Base-by-base conservation (phyloP, 352 stramenopile genomes). In the Pythium coloratum region DNA sequence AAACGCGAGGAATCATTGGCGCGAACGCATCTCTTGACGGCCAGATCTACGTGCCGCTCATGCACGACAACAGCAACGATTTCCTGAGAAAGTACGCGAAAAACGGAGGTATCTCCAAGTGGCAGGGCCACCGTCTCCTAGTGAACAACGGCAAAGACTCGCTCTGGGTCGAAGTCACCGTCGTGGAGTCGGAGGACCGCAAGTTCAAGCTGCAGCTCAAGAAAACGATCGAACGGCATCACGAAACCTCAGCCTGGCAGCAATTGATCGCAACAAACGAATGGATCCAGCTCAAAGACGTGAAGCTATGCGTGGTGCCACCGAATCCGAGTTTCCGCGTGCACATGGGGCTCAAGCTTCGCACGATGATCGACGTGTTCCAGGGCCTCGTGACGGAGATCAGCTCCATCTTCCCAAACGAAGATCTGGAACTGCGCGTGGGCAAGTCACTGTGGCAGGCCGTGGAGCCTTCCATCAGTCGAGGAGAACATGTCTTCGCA, bases 101-200 rank as follows among this genome's bases (percentile, higher is more conserved):
- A 46, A 67, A 72, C 28, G 76, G 67, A 6, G 73, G 73, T 1
- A 55, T 87, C 30, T 30, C 68, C 3, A 89, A 90, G 62, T 89
- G 72, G 77, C 64, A 87, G 8, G 80, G 80, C 2, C 82, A 90
- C 18, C 66, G 79, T 0, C 34, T 92, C 26, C 70, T 92, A 0
- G 76, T 88, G n/a, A 92, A 92, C 57, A 88, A 87, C 33, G 77
- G 78, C 33, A 87, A 88, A 38, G 84, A 92, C 60, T 86, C 75
- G 9, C 59, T 85, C 14, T 92, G 84, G 84, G 69, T 92, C 47
- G 80, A 92, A 59, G 80, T 81, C 20, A 64, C 62, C 0, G 78
- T 92, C 20, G 53, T 77, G 4, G 80, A 89, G 36, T 76, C 84
- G 16, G 84, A 92, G 30, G 84, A 92, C 26, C 80, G 81, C 20